These are phyloP conservation scores for Buddleja alternifolia DNA, from an alignment of 257 asterid species.

Conservation along the genomic window DNA sequence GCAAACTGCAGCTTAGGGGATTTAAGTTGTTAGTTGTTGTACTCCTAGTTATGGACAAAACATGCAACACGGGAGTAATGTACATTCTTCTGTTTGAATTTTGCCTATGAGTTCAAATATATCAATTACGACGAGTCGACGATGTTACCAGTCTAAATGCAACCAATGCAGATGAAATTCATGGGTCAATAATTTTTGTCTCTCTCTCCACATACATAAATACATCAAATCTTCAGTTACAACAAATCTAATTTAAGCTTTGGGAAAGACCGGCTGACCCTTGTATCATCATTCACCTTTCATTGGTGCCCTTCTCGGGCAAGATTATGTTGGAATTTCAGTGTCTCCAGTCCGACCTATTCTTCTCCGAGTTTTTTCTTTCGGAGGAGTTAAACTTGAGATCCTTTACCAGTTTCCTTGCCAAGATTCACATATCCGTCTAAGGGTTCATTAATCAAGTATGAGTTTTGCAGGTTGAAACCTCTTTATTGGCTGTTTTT, in stretches of 20 bases:
- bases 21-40: constrained; percentile 3
- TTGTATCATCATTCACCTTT: background rate
- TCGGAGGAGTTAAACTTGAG: background rate
- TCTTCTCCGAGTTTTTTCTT: background rate
- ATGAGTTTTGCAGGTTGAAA: background rate
- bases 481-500: background rate
- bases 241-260: background rate
- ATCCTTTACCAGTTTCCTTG: background rate
- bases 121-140: no score
- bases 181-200: no score
- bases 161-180: background rate
- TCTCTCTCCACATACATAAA: background rate
- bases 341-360: background rate
- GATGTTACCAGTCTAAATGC: background rate
- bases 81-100: constrained; percentile 34
- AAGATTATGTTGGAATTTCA: background rate
- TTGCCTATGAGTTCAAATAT: background rate
- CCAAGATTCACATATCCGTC: background rate
- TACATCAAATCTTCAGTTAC: background rate
- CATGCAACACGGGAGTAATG: constrained; percentile 15
- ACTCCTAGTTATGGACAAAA: background rate
- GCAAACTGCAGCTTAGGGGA: constrained; percentile 29
- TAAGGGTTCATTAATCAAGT: no score
- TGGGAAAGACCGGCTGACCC: background rate
- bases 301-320: background rate